Conservation (phyloP, 805 yeast species). For the Suhomyces tanzawaensis region DNA sequence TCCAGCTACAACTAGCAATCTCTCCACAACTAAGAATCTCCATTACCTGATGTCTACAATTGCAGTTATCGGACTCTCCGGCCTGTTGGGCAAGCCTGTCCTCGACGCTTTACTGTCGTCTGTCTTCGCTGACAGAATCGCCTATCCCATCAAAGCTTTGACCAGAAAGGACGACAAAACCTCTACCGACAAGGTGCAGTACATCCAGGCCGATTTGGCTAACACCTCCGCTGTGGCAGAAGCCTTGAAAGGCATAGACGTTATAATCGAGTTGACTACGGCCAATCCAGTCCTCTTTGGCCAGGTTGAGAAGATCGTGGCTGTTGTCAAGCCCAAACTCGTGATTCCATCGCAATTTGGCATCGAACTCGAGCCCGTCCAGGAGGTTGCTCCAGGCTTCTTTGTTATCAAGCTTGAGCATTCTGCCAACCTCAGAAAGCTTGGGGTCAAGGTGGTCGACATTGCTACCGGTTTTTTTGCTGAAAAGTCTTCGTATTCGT, state of each 20-base stretch:
- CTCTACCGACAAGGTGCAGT: slow-evolving; percentile 36
- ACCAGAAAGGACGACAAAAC: slow-evolving; percentile 35
- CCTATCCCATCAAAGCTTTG: slow-evolving; percentile 50
- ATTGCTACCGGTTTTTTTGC: slow-evolving; percentile 40
- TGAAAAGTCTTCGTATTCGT: slow-evolving; percentile 30
- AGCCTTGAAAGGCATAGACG: slow-evolving; percentile 48
- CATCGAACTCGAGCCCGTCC: slow-evolving; percentile 33
- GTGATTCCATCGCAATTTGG: slow-evolving; percentile 67
- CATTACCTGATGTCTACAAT: slow-evolving; percentile 26
- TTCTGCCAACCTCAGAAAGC: slow-evolving; percentile 18
- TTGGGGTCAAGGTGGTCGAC: slow-evolving; percentile 42
- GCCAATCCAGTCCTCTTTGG: slow-evolving; percentile 28
- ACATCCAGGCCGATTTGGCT: slow-evolving; percentile 32
- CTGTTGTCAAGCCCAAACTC: slow-evolving; percentile 44
- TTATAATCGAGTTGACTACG: slow-evolving; percentile 46
- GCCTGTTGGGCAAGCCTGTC: slow-evolving; percentile 50
- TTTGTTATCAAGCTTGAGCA: slow-evolving; percentile 33
- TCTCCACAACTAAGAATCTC: no score
- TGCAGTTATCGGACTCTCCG: slow-evolving; percentile 54
- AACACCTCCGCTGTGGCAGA: slow-evolving; percentile 26
- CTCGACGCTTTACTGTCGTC: slow-evolving; percentile 44
- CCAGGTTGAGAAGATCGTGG: slow-evolving; percentile 38
- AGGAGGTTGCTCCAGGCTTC: slow-evolving; percentile 34
- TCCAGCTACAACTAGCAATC: no score
- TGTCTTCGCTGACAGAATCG: slow-evolving; percentile 39